phyloP scores from a whole-genome alignment of 2,329 filamentous ascomycete species.

The Fusarium staphyleae region DNA sequence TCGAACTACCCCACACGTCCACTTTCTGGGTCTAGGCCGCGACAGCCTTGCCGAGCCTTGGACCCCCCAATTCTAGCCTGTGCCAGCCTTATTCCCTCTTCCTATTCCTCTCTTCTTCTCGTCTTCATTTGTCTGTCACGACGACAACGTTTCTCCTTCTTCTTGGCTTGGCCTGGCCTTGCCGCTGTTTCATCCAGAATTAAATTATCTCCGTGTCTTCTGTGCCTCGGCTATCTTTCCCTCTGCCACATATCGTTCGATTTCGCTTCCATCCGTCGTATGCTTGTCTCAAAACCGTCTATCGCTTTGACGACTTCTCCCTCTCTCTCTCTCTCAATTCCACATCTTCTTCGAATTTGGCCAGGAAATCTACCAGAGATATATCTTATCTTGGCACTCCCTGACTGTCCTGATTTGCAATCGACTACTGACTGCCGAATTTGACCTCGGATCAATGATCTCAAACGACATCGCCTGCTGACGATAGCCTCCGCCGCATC shows the following conservation, averaged over 20 bases:
- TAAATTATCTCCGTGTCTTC: slow-evolving; percentile 10
- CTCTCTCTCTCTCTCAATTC: slow-evolving; percentile 22
- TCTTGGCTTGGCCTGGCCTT: slow-evolving; percentile 15
- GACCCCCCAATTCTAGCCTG: slow-evolving; percentile 39
- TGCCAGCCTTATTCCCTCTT: slow-evolving; percentile 42
- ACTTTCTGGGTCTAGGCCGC: slow-evolving; percentile 26
- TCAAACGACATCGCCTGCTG: slow-evolving; percentile 24
- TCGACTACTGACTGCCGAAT: slow-evolving; percentile 11
- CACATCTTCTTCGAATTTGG: slow-evolving; percentile 7
- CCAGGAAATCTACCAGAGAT: slow-evolving; percentile 16
- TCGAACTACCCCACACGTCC: slow-evolving; percentile 26
- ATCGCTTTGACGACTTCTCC: slow-evolving; percentile 18
- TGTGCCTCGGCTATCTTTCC: slow-evolving; percentile 3
- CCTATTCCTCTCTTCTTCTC: slow-evolving; percentile 20
- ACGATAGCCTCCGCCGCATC: slow-evolving; percentile 28
- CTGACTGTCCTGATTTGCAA: slow-evolving; percentile 1
- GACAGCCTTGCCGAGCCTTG: slow-evolving; percentile 42
- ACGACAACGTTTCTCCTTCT: slow-evolving; percentile 11
- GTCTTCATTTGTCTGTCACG: slow-evolving; percentile 15
- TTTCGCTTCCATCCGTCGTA: slow-evolving; percentile 25
- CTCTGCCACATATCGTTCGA: slow-evolving; percentile 20
- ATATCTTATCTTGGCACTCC: background rate
- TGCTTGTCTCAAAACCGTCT: slow-evolving; percentile 16
- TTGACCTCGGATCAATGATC: slow-evolving; percentile 36
- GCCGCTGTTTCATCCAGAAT: slow-evolving; percentile 21